Base-by-base conservation (phyloP, 176 grass and related monocot genomes). In the Eragrostis curvula region DNA sequence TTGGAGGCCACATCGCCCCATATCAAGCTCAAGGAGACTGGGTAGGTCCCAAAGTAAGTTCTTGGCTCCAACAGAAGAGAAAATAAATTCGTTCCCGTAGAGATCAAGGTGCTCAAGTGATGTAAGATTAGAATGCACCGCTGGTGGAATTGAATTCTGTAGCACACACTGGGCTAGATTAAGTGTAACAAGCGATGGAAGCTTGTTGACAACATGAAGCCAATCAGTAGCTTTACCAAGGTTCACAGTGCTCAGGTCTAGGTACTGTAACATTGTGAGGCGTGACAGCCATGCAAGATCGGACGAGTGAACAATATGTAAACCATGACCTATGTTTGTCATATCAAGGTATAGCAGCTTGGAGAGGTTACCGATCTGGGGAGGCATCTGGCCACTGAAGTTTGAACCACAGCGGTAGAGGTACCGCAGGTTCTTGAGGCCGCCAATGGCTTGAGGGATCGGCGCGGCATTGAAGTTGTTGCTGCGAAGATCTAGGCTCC, bases 231-330 rank as follows among this genome's bases (percentile, higher is more conserved):
- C 46, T 0, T 4, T 32, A 3, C 53, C 58, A 7, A 89, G 66
- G 46, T 86, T 32, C 6, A 80, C 23, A 3, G 0, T 0, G 0
- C 5, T 20, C 44, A 36, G 32, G 32, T 36, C 32, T 36, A 87
- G 69, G 25, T 78, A 68, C 13, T 21, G 32, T 13, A 93, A 49
- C 6, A 9, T 66, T 14, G 23, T 3, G 1, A 93, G 68, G 21
- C 40, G 46, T 2, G 74, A 74, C 12, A 90, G 1, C 91, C 87
- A 93, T 62, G 52, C 3, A 11, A 78, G 55, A 39, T 86, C 71
- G 8, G 10, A 5, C 0, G 27, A 55, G 9, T 59, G 59, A 24
- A 20, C 8, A 5, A 3, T 56, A 12, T 7, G 1, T 9, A 16
- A 36, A 30, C 7, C 3, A 36, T 4, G 0, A 36, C 3, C 29